These are phyloP conservation scores for Venturia nashicola DNA, from an alignment of 2,329 filamentous ascomycete species.

Conservation along the genomic window DNA sequence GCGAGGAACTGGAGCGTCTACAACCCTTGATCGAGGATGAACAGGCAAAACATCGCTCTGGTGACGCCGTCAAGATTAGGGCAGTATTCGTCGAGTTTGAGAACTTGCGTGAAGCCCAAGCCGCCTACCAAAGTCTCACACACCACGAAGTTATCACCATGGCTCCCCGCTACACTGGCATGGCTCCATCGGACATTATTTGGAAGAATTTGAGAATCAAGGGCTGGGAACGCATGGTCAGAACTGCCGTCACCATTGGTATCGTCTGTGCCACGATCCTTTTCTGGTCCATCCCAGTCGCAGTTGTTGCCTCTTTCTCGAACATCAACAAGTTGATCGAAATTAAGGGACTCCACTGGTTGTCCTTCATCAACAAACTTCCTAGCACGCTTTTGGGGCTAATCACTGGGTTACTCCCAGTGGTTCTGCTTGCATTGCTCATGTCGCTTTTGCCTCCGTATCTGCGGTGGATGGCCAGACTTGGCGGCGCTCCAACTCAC, in stretches of 20 bases:
- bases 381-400: slow-evolving; percentile 29
- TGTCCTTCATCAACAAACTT: slow-evolving; percentile 30
- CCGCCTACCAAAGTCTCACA: slow-evolving; percentile 73
- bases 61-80: slow-evolving; percentile 48
- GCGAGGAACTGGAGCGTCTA: slow-evolving; percentile 62
- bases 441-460: slow-evolving; percentile 33
- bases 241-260: slow-evolving; percentile 54
- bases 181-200: slow-evolving; percentile 71
- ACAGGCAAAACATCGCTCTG: slow-evolving; percentile 53
- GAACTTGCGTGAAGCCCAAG: slow-evolving; percentile 70
- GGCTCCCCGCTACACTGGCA: slow-evolving; percentile 71
- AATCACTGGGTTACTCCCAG: slow-evolving; percentile 33
- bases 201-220: slow-evolving; percentile 76
- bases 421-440: slow-evolving; percentile 29
- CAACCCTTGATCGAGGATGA: slow-evolving; percentile 57
- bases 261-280: slow-evolving; percentile 69
- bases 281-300: slow-evolving; percentile 74
- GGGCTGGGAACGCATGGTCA: slow-evolving; percentile 75
- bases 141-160: slow-evolving; percentile 83
- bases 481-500: slow-evolving; percentile 26
- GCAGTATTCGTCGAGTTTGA: slow-evolving; percentile 88
- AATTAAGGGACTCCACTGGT: slow-evolving; percentile 23
- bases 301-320: slow-evolving; percentile 71
- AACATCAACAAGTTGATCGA: slow-evolving; percentile 58
- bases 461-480: slow-evolving; percentile 24